These are phyloP conservation scores for Raphidocelis subcapitata DNA, from an alignment of 139 green algal genomes.

Conservation along the genomic window DNA sequence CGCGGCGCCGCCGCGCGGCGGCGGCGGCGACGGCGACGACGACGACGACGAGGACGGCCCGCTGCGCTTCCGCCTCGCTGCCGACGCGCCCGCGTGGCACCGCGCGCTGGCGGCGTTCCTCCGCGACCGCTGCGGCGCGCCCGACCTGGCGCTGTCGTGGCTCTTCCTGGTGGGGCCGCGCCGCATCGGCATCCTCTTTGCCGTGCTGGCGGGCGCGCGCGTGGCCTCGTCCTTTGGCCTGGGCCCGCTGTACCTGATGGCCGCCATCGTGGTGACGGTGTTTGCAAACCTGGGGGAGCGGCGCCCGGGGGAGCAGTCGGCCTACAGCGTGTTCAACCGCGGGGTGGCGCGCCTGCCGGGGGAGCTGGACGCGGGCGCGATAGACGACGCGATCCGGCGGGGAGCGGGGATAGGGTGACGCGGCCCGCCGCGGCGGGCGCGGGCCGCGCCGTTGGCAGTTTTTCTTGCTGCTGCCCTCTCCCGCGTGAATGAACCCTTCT, in stretches of 20 bases:
- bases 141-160: constrained; percentile 32
- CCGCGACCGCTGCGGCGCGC: constrained; percentile 15
- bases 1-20: neutral
- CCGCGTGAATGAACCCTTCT: neutral
- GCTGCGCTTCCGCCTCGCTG: constrained; percentile 10
- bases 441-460: no score
- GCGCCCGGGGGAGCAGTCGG: constrained; percentile 31
- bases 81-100: constrained; percentile 10
- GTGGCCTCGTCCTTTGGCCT: constrained; percentile 14
- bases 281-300: constrained; percentile 44
- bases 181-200: neutral
- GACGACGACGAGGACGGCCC: constrained; percentile 20
- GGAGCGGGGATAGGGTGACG: no score
- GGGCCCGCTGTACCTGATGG: constrained; percentile 33
- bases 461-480: neutral
- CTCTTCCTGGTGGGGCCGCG: constrained; percentile 30
- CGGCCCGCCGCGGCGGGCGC: no score
- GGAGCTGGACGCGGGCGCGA: constrained; percentile 50
- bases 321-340: constrained; percentile 61
- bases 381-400: constrained; percentile 54
- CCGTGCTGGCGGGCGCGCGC: constrained; percentile 14
- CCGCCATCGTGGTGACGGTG: constrained; percentile 37
- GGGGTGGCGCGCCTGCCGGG: constrained; percentile 51
- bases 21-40: no score
- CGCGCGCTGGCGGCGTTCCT: constrained; percentile 6